Conservation (phyloP, 352 stramenopile species). For the Phytophthora multivora region DNA sequence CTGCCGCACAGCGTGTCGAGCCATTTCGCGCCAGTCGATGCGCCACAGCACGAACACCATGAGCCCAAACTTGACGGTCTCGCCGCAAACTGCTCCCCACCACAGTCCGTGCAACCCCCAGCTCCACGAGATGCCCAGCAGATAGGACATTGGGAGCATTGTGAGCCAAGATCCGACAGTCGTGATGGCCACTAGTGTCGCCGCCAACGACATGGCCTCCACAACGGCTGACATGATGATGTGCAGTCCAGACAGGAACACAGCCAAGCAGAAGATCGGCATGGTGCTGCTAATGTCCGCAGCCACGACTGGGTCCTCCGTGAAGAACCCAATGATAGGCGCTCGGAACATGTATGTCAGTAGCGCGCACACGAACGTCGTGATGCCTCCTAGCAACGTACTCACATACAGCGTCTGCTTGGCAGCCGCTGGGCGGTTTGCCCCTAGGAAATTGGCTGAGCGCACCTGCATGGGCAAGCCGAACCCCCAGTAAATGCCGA, state of each 20-base stretch:
- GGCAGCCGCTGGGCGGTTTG: conserved; percentile 62
- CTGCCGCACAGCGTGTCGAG: conserved; percentile 60
- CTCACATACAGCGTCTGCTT: conserved; percentile 69
- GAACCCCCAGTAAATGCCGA: conserved; percentile 86
- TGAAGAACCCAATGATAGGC: conserved; percentile 72
- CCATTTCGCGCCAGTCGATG: conserved; percentile 81
- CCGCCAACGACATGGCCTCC: conserved; percentile 80
- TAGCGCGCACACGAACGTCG: conserved; percentile 55
- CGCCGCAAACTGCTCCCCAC: conserved; percentile 75
- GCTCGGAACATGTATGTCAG: conserved; percentile 63
- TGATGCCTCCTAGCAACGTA: conserved; percentile 63
- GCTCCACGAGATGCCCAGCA: conserved; percentile 56
- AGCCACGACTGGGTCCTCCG: conserved; percentile 58
- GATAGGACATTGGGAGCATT: conserved; percentile 68
- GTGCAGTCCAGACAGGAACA: conserved; percentile 78
- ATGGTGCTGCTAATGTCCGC: conserved; percentile 61
- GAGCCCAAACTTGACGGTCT: conserved; percentile 75
- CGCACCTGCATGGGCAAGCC: conserved; percentile 79
- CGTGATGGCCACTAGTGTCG: conserved; percentile 72
- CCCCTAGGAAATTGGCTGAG: conserved; percentile 76
- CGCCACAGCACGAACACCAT: conserved; percentile 61
- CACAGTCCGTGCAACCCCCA: conserved; percentile 66
- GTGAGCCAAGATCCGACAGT: conserved; percentile 73
- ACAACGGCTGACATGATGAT: conserved; percentile 82
- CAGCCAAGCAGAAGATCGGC: conserved; percentile 74